These are phyloP conservation scores for Botryosphaeria dothidea DNA, from an alignment of 2,329 filamentous ascomycete species.

Conservation along the genomic window DNA sequence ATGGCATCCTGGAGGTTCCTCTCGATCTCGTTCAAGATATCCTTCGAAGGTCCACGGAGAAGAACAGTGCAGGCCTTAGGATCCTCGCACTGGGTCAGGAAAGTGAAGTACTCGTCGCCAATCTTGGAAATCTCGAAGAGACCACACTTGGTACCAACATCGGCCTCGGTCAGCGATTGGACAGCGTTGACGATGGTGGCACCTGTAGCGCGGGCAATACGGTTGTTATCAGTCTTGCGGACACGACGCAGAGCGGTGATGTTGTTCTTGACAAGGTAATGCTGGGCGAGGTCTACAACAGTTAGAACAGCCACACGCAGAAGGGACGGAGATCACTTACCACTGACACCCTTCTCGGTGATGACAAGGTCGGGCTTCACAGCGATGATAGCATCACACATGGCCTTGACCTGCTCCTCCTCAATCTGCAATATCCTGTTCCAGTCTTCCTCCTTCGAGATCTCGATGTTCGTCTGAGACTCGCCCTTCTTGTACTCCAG, in stretches of 20 bases:
- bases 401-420: constrained; percentile 95
- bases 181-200: constrained; percentile 98
- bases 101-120: constrained; percentile 99
- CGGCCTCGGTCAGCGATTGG: constrained; percentile 87
- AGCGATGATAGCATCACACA: constrained; percentile 92
- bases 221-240: constrained; percentile 99
- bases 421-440: constrained; percentile 98
- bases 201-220: constrained; percentile 91
- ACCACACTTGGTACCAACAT: constrained; percentile 90
- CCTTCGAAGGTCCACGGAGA: constrained; percentile 92
- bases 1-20: constrained; percentile 98
- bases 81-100: constrained; percentile 90
- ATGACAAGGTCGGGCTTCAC: constrained; percentile 97
- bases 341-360: constrained; percentile 97
- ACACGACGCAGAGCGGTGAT: constrained; percentile 94
- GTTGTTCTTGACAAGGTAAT: constrained; percentile 93
- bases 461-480: constrained; percentile 98
- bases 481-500: constrained; percentile 99
- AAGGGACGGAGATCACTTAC: constrained; percentile 46
- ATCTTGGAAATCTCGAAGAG: constrained; percentile 99
- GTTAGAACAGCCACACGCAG: neutral
- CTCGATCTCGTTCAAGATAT: constrained; percentile 98
- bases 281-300: constrained; percentile 81
- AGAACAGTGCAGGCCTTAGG: constrained; percentile 98
- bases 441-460: constrained; percentile 98